Evolutionary conservation across 2,329 filamentous ascomycete species (phyloP), one percentile per base, ranked within the genome.

Genomic region (Trichophyton schoenleinii): DNA sequence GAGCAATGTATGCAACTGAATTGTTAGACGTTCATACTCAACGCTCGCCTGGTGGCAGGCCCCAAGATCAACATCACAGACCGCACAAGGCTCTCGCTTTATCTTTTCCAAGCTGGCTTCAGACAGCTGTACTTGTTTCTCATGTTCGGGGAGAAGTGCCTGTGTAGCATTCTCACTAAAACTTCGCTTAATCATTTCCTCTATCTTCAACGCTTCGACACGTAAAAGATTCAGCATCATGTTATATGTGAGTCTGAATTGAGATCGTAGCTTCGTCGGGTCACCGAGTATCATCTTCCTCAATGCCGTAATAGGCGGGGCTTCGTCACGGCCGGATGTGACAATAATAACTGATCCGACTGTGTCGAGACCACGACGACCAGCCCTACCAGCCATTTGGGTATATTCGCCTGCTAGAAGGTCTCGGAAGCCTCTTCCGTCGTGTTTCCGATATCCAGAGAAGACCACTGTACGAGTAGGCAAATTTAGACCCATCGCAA

Each of bases 141-240:
- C 91, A 68, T 97, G 92, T 73, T 97, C 91, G 0, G 94, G 94
- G 0, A 97, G 79, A 11, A 97, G 77, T 64, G 95, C 91, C 71
- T 99, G 94, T 0, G 92, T 97, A 25, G 92, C 92, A 74, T 99
- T 94, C 73, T 99, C 94, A 59, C 92, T 96, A 79, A 99, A 99
- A 73, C 91, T 96, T 66, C 94, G 87, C 81, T 99, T 99, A 79
- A 99, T 99, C 94, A 99, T 99, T 75, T 99, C 94, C 73, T 99
- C 94, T 67, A 99, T 97, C 77, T 96, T 97, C 66, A 99, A 77
- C 1, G 94, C 94, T 73, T 99, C 94, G 1, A 99, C 94, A 41
- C 94, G 87, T 57, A 99, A 80, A 36, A 99, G 79, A 70, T 97
- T 99, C 34, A 99, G 79, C 63, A 99, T 99, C 94, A 99, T 99